Evolutionary conservation across 1,284 basidiomycete species (phyloP), one percentile per base, ranked within the genome.

Genomic region (Kalmanozyma brasiliensis): DNA sequence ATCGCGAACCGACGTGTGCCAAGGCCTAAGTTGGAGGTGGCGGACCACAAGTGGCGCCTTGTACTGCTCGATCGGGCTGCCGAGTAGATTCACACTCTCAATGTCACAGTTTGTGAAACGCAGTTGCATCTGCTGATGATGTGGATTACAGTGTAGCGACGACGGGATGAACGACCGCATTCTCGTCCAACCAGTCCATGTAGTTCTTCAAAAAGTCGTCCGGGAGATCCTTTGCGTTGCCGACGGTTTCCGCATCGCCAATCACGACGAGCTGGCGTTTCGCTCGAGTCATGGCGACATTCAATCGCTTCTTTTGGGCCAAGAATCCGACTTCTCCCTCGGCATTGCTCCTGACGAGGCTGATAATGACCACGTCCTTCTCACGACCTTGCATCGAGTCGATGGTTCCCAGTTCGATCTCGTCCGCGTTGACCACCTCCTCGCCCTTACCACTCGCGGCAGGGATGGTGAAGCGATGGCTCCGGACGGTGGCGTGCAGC

Each of bases 111-210:
- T n/a, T 19, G 20, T 22, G 29, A 23, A 3, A 3, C 8, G 37
- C 22, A n/a, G 20, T 16, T 11, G 14, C 13, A 19, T n/a, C 16
- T 9, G n/a, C 14, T 16, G 19, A 9, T 1, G 4, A 8, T 23
- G n/a, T 10, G 6, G 16, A 10, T 46, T 20, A 59, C 13, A 65
- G 37, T n/a, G 32, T 45, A 14, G 67, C 61, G 9, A 58, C 67
- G n/a, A 70, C 62, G 7, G 57, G 47, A 38, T 76, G 68, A 5
- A 96, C 89, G 76, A 96, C 93, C 13, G 93, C 93, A 75, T 95
- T 88, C 6, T 86, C 86, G 67, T 97, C 94, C 9, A 98, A 83
- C 92, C 93, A 97, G 6, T 85, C 82, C 82, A 96, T 88, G 93
- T 94, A 98, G 60, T 87, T 87, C 7, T 48, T 22, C 38, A 75